These are phyloP conservation scores for Hypomyces rosellus DNA, from an alignment of 2,329 filamentous ascomycete species.

Conservation along the genomic window DNA sequence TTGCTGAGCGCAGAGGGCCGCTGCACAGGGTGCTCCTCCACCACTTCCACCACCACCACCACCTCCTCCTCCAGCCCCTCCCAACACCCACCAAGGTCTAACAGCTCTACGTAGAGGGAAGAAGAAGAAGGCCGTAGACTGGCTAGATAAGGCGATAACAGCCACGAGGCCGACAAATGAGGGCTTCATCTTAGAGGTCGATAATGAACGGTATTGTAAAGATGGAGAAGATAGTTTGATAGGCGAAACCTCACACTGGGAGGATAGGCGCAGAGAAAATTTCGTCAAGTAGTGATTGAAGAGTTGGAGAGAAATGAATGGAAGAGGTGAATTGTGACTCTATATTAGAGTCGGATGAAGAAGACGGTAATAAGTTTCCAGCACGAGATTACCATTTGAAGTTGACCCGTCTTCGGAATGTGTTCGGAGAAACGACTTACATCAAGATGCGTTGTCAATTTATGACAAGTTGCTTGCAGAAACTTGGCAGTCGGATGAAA, in stretches of 20 bases:
- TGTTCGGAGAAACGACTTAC: background rate
- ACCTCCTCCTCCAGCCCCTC: background rate
- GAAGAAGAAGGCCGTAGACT: slow-evolving; percentile 1
- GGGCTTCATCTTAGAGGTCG: background rate
- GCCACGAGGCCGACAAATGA: slow-evolving; percentile 1
- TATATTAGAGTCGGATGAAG: background rate
- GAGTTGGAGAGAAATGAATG: background rate
- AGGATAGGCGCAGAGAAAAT: no score
- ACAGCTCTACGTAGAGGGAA: background rate
- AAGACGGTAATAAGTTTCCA: background rate
- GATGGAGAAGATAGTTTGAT: background rate
- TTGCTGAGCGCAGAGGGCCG: background rate
- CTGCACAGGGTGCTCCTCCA: background rate
- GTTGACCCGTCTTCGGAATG: background rate
- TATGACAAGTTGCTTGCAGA: no score
- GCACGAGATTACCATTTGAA: background rate
- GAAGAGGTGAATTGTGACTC: background rate
- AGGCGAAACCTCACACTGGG: background rate
- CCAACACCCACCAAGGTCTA: background rate
- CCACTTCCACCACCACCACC: background rate
- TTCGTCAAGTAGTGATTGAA: background rate
- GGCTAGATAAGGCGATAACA: background rate
- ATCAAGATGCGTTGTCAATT: no score
- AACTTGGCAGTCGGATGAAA: no score
- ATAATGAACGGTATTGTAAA: background rate